Evolutionary conservation across 140 eudicot genomes (phyloP).

Genomic region (Ambrosia hybrid): DNA sequence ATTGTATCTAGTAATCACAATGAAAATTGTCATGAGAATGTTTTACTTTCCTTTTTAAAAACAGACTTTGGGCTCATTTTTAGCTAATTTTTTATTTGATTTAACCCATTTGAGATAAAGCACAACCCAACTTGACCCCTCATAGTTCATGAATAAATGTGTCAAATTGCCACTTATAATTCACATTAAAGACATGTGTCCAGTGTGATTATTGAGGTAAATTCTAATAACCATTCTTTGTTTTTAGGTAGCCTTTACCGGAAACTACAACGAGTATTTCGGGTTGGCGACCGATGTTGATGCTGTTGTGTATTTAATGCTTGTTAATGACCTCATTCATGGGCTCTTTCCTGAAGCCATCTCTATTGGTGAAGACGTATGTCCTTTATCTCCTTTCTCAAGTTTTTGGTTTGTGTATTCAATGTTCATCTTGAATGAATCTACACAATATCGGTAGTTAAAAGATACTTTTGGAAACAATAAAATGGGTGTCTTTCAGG

Average conservation of each 20-base stretch:
- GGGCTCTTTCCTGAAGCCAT: constrained; percentile 88
- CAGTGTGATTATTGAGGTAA: constrained; percentile 6
- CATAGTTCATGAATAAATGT: neutral
- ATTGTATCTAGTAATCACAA: constrained; percentile 14
- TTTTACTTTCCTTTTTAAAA: neutral
- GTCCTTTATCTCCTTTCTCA: constrained; percentile 22
- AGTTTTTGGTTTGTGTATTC: neutral
- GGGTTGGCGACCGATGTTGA: constrained; percentile 88
- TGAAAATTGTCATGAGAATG: neutral
- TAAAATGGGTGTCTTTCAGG: neutral
- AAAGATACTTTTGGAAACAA: neutral
- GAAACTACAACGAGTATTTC: constrained; percentile 94
- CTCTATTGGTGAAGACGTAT: constrained; percentile 93
- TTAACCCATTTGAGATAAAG: neutral
- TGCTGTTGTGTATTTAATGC: constrained; percentile 92
- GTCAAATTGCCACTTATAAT: neutral
- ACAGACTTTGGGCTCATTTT: neutral
- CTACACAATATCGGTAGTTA: neutral
- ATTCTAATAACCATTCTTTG: constrained; percentile 2
- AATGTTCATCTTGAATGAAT: constrained; percentile 6
- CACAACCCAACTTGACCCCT: neutral
- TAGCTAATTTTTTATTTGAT: neutral
- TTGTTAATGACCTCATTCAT: constrained; percentile 93
- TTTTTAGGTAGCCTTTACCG: constrained; percentile 76
- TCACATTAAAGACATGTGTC: neutral